phyloP scores from a whole-genome alignment of 2,329 filamentous ascomycete genomes.

The Trichoderma atroviride region DNA sequence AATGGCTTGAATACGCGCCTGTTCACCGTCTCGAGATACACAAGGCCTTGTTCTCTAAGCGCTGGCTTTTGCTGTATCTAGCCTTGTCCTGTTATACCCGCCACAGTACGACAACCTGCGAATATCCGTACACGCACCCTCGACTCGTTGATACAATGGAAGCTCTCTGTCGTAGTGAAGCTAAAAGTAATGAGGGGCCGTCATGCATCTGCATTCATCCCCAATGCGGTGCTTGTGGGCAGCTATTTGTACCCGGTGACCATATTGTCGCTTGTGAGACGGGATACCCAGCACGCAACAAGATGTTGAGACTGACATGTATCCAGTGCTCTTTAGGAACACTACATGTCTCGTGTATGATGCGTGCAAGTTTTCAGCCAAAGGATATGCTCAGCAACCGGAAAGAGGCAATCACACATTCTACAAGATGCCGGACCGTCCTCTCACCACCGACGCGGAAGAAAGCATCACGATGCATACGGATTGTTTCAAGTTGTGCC shows the following conservation, averaged over 20 bases:
- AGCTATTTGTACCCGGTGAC: not conserved
- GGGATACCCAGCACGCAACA: not conserved
- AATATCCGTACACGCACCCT: not conserved
- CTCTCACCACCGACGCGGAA: conserved; percentile 23
- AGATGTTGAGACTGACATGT: not conserved
- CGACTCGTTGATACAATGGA: not conserved
- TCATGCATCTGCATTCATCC: not conserved
- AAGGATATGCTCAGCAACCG: not conserved
- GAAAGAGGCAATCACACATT: not conserved
- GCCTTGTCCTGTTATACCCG: not conserved
- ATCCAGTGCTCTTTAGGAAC: not conserved
- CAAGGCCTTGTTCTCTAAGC: not conserved
- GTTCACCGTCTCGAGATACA: not conserved
- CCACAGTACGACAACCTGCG: not conserved
- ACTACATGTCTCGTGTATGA: not conserved
- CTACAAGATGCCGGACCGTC: not conserved
- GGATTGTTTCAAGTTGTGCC: conserved; percentile 2
- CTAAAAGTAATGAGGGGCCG: not conserved
- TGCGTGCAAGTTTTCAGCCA: not conserved
- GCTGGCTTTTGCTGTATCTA: not conserved
- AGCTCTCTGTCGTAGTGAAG: not conserved
- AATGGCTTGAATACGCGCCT: not conserved
- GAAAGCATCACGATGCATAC: not conserved
- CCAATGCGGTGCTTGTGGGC: conserved; percentile 6
- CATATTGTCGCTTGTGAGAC: not conserved